These are phyloP conservation scores for Mycena belliarum DNA, from an alignment of 768 basidiomycete genomes.

Conservation along the genomic window DNA sequence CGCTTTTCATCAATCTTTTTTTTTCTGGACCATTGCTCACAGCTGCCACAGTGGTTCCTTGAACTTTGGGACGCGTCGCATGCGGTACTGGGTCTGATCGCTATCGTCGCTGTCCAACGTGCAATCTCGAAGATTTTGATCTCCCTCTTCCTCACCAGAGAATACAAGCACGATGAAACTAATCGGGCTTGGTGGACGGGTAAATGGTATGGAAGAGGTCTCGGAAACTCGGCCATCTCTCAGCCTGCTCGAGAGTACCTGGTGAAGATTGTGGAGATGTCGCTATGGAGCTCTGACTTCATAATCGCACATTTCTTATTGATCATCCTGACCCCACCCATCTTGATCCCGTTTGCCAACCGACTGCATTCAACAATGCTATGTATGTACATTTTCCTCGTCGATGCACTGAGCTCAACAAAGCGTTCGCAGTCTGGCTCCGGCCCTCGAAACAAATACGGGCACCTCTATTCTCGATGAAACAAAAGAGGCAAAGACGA, in stretches of 20 bases:
- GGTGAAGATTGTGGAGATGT: slow-evolving; percentile 98
- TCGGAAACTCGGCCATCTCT: slow-evolving; percentile 89
- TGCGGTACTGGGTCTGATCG: slow-evolving; percentile 89
- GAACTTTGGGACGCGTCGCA: slow-evolving; percentile 97
- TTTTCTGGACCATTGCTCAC: slow-evolving; percentile 25
- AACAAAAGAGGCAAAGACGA: slow-evolving; percentile 88
- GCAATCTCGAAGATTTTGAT: slow-evolving; percentile 94
- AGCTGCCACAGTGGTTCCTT: slow-evolving; percentile 77
- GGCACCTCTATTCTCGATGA: slow-evolving; percentile 89
- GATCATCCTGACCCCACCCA: slow-evolving; percentile 82
- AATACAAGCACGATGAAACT: slow-evolving; percentile 98
- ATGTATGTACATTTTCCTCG: slow-evolving; percentile 52
- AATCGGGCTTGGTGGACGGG: slow-evolving; percentile 99
- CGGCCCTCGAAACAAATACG: slow-evolving; percentile 94
- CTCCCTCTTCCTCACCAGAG: slow-evolving; percentile 90
- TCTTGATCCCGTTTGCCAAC: slow-evolving; percentile 86
- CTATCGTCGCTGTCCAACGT: slow-evolving; percentile 88
- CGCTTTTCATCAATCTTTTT: slow-evolving; percentile 43
- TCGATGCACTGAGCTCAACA: background rate
- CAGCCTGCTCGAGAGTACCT: slow-evolving; percentile 97
- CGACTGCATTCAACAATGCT: slow-evolving; percentile 91
- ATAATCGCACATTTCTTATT: slow-evolving; percentile 81
- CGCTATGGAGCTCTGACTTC: slow-evolving; percentile 95
- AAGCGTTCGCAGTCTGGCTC: slow-evolving; percentile 74
- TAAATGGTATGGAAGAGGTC: slow-evolving; percentile 93